Percentiles rank a stretch among this genome's conserved stretches.
Conservation (phyloP, 1,284 basidiomycete genomes). For the Anthracocystis walkeri region DNA sequence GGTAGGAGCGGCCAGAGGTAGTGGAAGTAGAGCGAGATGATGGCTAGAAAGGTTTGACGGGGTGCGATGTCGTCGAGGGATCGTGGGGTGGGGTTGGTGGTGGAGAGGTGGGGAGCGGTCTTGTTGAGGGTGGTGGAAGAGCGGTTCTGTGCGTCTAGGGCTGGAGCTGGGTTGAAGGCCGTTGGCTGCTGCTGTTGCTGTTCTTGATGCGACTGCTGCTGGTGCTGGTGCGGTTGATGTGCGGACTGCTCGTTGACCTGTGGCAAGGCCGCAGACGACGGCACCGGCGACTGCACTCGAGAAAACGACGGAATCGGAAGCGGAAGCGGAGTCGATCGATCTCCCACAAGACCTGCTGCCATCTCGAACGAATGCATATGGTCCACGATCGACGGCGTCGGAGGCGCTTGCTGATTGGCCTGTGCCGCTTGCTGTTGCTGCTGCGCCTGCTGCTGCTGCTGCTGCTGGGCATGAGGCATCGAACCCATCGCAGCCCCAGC, state of each 20-base stretch:
- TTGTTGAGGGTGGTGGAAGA: slow-evolving; percentile 3
- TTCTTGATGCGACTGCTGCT: neutral
- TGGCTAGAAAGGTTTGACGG: slow-evolving; percentile 51
- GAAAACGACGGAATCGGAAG: slow-evolving; percentile 44
- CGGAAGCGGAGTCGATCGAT: slow-evolving; percentile 17
- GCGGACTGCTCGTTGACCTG: slow-evolving; percentile 7
- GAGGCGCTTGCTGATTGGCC: slow-evolving; percentile 8
- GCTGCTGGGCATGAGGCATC: slow-evolving; percentile 6
- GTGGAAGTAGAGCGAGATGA: slow-evolving; percentile 55
- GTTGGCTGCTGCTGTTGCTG: neutral
- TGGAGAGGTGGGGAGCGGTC: too few species aligned
- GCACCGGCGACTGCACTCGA: slow-evolving; percentile 33
- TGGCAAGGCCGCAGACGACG: slow-evolving; percentile 6
- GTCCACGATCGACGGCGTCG: slow-evolving; percentile 10
- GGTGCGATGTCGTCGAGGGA: slow-evolving; percentile 58
- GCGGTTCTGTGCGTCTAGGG: neutral
- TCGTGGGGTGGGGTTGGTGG: slow-evolving; percentile 23
- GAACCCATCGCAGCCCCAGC: slow-evolving; percentile 21
- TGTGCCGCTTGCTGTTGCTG: slow-evolving; percentile 11
- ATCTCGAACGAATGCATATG: slow-evolving; percentile 26
- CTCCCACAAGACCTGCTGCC: slow-evolving; percentile 13
- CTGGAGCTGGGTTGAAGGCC: neutral
- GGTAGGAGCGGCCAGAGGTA: slow-evolving; percentile 56
- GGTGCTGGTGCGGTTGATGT: neutral
- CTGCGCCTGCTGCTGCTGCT: slow-evolving; percentile 8